These are phyloP conservation scores for Aspergillus floridensis DNA, from an alignment of 2,329 filamentous ascomycete species.

Conservation along the genomic window DNA sequence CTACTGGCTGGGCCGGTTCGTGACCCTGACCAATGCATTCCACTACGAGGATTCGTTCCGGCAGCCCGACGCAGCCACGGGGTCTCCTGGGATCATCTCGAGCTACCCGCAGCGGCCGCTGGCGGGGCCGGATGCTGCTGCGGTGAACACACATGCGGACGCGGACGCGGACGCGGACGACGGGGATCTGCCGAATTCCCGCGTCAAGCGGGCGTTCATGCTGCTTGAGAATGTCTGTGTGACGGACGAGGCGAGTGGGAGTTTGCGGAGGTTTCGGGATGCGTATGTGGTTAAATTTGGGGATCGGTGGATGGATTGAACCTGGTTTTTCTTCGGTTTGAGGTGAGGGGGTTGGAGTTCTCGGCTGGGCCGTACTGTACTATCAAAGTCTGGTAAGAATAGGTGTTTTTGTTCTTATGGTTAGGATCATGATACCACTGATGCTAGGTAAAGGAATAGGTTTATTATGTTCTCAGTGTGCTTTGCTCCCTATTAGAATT, in stretches of 20 bases:
- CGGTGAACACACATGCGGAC: not conserved
- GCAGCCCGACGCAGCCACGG: constrained; percentile 27
- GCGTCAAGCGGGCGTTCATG: constrained; percentile 34
- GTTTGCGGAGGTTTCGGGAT: constrained; percentile 30
- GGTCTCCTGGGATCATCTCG: constrained; percentile 23
- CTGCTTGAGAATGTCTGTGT: constrained; percentile 33
- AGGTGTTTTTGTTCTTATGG: no score
- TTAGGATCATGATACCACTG: no score
- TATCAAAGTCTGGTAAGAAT: not conserved
- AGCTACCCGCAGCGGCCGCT: constrained; percentile 16
- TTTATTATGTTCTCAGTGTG: no score
- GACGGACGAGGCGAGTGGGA: constrained; percentile 35
- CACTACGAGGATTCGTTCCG: constrained; percentile 34
- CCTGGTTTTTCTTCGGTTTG: not conserved
- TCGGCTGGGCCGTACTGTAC: not conserved
- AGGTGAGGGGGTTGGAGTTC: no score
- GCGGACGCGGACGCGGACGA: constrained; percentile 8
- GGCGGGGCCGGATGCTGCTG: no score
- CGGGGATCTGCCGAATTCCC: constrained; percentile 15
- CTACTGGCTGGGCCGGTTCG: constrained; percentile 35
- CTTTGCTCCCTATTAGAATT: no score
- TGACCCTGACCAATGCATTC: constrained; percentile 31
- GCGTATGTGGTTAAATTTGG: constrained; percentile 25
- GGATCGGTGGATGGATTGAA: constrained; percentile 20
- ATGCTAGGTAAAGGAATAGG: no score